Percentiles rank a stretch among this genome's conserved stretches.
Conservation (phyloP, 164 flowering plant species). For the Nymphaea colorata region DNA sequence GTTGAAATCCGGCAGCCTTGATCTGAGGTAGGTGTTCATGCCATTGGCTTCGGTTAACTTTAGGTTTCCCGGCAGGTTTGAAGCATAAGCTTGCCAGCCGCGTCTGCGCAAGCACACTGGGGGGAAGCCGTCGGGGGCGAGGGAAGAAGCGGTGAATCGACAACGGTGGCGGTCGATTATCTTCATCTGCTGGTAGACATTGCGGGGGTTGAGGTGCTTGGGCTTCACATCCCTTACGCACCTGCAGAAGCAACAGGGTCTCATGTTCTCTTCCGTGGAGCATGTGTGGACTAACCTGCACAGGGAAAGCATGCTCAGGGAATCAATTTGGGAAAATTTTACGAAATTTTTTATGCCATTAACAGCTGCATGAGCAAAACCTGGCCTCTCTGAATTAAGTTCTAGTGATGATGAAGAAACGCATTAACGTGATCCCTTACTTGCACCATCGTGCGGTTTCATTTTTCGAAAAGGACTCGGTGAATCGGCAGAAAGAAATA, state of each 20-base stretch:
- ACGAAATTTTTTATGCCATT: too few species aligned
- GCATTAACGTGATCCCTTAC: not conserved
- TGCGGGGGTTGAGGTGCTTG: slow-evolving; percentile 22
- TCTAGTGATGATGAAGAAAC: not conserved
- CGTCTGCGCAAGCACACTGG: slow-evolving; percentile 6
- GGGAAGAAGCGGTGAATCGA: slow-evolving; percentile 13
- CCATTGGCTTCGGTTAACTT: slow-evolving; percentile 1
- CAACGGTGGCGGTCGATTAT: slow-evolving; percentile 1
- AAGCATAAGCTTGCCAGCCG: slow-evolving; percentile 6
- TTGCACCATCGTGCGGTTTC: not conserved
- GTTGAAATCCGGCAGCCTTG: slow-evolving; percentile 1
- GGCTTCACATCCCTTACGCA: slow-evolving; percentile 21
- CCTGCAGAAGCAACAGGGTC: slow-evolving; percentile 19
- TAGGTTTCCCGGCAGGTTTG: not conserved
- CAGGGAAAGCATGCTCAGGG: not conserved
- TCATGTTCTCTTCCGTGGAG: slow-evolving; percentile 35
- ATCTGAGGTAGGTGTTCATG: slow-evolving; percentile 1
- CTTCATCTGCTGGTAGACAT: slow-evolving; percentile 31
- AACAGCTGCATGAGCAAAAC: too few species aligned
- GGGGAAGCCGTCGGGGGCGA: slow-evolving; percentile 8
- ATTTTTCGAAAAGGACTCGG: too few species aligned
- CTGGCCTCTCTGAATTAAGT: not conserved
- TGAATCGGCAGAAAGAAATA: too few species aligned
- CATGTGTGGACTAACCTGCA: slow-evolving; percentile 36
- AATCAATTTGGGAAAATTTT: too few species aligned